A percentile compares a stretch with the other conserved stretches of the same genome.
phyloP scores from a whole-genome alignment of 129 eudicot genomes.

The Lonicera japonica region DNA sequence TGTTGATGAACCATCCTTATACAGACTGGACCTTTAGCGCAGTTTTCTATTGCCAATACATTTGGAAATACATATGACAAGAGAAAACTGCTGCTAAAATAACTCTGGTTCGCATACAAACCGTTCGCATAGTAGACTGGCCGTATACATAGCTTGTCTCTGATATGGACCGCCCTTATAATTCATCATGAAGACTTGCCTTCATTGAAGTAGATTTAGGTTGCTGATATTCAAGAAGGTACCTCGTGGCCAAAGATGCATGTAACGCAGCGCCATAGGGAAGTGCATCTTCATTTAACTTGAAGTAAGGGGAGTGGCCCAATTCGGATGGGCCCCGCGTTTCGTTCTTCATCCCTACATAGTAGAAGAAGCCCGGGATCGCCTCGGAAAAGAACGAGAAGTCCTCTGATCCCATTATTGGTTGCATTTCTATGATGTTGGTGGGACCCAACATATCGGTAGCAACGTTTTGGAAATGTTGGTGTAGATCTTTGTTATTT shows the following conservation, averaged over 20 bases:
- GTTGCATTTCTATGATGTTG: slow-evolving; percentile 26
- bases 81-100: too few species aligned
- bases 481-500: slow-evolving; percentile 23
- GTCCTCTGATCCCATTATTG: slow-evolving; percentile 43
- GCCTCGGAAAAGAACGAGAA: slow-evolving; percentile 35
- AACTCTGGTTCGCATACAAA: too few species aligned
- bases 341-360: slow-evolving; percentile 34
- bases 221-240: slow-evolving; percentile 27
- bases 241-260: slow-evolving; percentile 43
- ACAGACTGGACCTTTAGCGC: too few species aligned
- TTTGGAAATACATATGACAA: too few species aligned
- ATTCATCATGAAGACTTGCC: slow-evolving; percentile 23
- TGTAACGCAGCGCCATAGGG: slow-evolving; percentile 51
- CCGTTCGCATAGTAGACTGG: too few species aligned
- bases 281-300: slow-evolving; percentile 38
- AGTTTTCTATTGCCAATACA: too few species aligned
- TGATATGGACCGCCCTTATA: too few species aligned
- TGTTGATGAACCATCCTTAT: too few species aligned
- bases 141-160: too few species aligned
- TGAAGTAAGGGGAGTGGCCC: slow-evolving; percentile 32
- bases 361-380: slow-evolving; percentile 42
- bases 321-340: slow-evolving; percentile 16
- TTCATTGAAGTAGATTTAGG: not conserved
- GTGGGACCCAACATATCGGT: slow-evolving; percentile 24
- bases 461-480: slow-evolving; percentile 25